Evolutionary conservation across 257 asterid genomes (phyloP).

Genomic region (Solanum commersonii): DNA sequence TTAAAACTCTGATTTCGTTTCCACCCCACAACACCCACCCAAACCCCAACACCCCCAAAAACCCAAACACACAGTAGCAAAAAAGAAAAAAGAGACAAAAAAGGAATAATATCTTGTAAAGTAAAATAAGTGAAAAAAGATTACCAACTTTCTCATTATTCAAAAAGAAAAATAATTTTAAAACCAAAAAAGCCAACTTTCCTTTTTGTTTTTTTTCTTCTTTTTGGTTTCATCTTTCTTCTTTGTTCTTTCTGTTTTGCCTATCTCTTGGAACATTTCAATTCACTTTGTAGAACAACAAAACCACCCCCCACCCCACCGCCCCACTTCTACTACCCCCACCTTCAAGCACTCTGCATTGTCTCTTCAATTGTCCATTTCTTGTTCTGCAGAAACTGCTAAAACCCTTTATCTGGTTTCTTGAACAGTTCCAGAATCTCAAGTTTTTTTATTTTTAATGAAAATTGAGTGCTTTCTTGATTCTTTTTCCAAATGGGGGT

Average conservation of each 20-base stretch:
- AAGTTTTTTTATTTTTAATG: neutral
- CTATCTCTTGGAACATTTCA: neutral
- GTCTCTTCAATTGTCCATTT: neutral
- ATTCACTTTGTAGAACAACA: neutral
- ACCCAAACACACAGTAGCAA: neutral
- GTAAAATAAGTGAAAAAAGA: neutral
- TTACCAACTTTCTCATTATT: neutral
- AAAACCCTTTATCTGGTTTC: neutral
- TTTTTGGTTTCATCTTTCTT: neutral
- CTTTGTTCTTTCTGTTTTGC: neutral
- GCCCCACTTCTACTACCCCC: neutral
- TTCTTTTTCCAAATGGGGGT: neutral
- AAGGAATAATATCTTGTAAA: neutral
- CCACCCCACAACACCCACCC: too few species aligned
- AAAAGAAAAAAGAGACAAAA: neutral
- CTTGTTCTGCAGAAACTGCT: neutral
- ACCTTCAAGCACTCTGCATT: neutral
- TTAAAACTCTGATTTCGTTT: rapidly evolving
- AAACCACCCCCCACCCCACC: neutral
- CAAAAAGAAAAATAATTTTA: neutral
- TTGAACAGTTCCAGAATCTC: neutral
- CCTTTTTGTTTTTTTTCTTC: neutral
- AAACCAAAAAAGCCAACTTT: neutral
- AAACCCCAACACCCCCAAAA: neutral
- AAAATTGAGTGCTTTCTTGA: neutral